A percentile compares a stretch with the other conserved stretches of the same genome.
These are phyloP conservation scores for Rugonectria rugulosa DNA, from an alignment of 2,329 filamentous ascomycete species.

Conservation along the genomic window DNA sequence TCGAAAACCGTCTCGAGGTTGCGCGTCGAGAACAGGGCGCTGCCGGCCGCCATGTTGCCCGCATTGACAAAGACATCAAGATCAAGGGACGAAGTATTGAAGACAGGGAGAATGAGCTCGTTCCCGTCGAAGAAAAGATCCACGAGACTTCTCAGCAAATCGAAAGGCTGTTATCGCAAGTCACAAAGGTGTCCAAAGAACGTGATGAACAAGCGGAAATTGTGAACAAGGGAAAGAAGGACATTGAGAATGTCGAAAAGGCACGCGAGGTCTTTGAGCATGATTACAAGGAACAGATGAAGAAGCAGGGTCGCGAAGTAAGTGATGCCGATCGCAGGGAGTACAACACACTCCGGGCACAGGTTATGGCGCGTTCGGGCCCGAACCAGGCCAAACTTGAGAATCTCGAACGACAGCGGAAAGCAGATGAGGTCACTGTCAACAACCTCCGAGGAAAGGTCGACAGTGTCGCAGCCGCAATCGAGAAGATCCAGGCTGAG, in stretches of 20 bases:
- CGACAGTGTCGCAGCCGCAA: slow-evolving; percentile 76
- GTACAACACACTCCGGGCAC: slow-evolving; percentile 83
- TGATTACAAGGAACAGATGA: slow-evolving; percentile 84
- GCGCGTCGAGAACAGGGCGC: slow-evolving; percentile 85
- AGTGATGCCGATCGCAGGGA: slow-evolving; percentile 88
- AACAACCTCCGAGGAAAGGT: slow-evolving; percentile 90
- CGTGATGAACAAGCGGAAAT: slow-evolving; percentile 73
- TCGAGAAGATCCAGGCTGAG: slow-evolving; percentile 78
- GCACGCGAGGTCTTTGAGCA: slow-evolving; percentile 88
- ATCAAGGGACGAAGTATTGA: slow-evolving; percentile 87
- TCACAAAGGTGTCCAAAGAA: slow-evolving; percentile 77
- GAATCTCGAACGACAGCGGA: slow-evolving; percentile 85
- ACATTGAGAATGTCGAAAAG: slow-evolving; percentile 85
- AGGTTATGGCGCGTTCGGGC: slow-evolving; percentile 84
- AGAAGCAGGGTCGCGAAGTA: slow-evolving; percentile 85
- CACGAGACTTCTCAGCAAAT: slow-evolving; percentile 77
- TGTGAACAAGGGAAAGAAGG: slow-evolving; percentile 78
- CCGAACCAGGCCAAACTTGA: slow-evolving; percentile 84
- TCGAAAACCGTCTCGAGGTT: slow-evolving; percentile 79
- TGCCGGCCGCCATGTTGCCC: slow-evolving; percentile 77
- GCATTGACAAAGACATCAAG: slow-evolving; percentile 86
- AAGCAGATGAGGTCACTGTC: slow-evolving; percentile 89
- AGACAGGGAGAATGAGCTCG: slow-evolving; percentile 81
- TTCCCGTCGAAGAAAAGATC: slow-evolving; percentile 94
- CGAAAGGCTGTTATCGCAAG: slow-evolving; percentile 71